These are phyloP conservation scores for Zasmidium citrigriseum DNA, from an alignment of 2,329 filamentous ascomycete genomes.

Conservation along the genomic window DNA sequence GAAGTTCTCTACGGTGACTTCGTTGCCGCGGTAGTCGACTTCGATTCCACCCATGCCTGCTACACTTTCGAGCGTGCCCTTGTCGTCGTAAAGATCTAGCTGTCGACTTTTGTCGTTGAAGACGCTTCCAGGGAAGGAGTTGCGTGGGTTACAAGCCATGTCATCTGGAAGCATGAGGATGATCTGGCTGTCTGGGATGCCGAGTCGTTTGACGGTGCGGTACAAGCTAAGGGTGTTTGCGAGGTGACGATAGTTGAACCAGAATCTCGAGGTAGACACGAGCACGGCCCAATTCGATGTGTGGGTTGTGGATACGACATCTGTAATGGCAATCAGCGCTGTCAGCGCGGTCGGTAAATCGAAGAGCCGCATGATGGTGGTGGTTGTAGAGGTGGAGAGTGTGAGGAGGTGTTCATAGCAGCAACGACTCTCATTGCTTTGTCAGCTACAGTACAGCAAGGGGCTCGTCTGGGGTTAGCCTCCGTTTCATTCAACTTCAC, in stretches of 20 bases:
- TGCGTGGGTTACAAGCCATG: conserved; percentile 98
- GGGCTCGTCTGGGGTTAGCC: too few relatives aligned
- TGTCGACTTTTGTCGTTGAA: conserved; percentile 98
- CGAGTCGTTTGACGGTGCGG: conserved; percentile 94
- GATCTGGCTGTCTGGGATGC: conserved; percentile 97
- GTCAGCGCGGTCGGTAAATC: conserved; percentile 29
- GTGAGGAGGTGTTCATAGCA: not conserved
- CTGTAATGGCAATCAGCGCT: conserved; percentile 24
- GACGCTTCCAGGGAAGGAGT: conserved; percentile 94
- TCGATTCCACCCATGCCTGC: conserved; percentile 64
- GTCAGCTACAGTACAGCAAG: not conserved
- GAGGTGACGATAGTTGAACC: conserved; percentile 99
- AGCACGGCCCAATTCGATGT: conserved; percentile 99
- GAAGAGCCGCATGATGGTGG: conserved; percentile 26
- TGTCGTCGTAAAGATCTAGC: conserved; percentile 91
- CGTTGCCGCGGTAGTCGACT: conserved; percentile 96
- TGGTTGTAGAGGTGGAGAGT: not conserved
- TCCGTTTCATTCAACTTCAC: not conserved
- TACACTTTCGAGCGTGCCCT: conserved; percentile 23
- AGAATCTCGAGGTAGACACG: conserved; percentile 97
- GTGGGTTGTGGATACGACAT: conserved; percentile 66
- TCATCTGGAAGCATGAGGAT: conserved; percentile 99
- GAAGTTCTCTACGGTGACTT: conserved; percentile 98
- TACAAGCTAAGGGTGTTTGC: conserved; percentile 97
- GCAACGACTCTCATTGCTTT: not conserved